Evolutionary conservation across 2,329 filamentous ascomycete species (phyloP).

Genomic region (Penicillium sp.): DNA sequence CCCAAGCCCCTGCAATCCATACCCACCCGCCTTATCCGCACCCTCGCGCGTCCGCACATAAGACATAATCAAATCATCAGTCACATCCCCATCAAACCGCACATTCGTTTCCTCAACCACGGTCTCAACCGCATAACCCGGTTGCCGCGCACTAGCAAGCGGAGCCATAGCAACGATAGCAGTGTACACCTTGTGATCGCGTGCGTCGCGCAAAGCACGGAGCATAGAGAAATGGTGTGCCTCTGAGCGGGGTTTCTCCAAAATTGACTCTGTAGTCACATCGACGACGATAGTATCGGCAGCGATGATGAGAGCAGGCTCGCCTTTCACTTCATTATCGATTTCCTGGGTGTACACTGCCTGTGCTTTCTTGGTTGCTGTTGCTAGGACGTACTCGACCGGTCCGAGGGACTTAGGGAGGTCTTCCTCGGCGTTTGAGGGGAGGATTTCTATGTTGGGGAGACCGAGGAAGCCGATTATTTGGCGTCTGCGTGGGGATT

Average conservation of each 20-base stretch:
- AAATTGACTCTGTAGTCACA: conserved; percentile 69
- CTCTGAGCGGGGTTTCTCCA: conserved; percentile 88
- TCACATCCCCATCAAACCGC: conserved; percentile 72
- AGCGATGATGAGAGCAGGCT: conserved; percentile 81
- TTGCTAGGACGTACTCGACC: conserved; percentile 87
- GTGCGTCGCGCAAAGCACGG: conserved; percentile 73
- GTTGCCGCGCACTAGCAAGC: conserved; percentile 73
- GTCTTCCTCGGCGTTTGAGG: conserved; percentile 82
- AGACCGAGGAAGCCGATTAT: conserved; percentile 80
- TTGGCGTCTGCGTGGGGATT: conserved; percentile 79
- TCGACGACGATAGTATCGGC: conserved; percentile 86
- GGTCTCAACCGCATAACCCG: conserved; percentile 79
- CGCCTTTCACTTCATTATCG: conserved; percentile 57
- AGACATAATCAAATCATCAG: conserved; percentile 78
- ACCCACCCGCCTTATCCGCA: conserved; percentile 93
- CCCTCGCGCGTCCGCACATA: conserved; percentile 76
- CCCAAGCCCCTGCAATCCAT: conserved; percentile 87
- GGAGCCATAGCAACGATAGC: conserved; percentile 82
- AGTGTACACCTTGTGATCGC: conserved; percentile 79
- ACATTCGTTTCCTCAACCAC: conserved; percentile 90
- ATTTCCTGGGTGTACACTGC: conserved; percentile 67
- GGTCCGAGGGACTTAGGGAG: conserved; percentile 77
- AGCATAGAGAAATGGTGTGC: conserved; percentile 83
- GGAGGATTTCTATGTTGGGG: conserved; percentile 76
- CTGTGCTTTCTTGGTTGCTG: conserved; percentile 79